phyloP scores from a whole-genome alignment of 2,329 filamentous ascomycete genomes.

The Fusarium liriodendri region DNA sequence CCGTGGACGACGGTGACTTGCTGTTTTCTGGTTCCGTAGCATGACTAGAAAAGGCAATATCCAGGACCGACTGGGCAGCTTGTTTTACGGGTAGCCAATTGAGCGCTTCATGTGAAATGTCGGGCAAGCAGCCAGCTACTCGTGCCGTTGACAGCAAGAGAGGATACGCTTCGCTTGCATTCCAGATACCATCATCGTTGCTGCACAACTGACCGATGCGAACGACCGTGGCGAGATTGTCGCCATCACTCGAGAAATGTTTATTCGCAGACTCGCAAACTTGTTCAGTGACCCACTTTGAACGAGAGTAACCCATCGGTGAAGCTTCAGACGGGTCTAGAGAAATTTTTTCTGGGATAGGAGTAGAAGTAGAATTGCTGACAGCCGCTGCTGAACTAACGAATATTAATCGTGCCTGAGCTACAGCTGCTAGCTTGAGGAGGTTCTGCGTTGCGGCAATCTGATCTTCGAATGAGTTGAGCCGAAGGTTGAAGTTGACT shows the following conservation, averaged over 20 bases:
- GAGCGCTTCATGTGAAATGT: constrained; percentile 45
- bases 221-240: constrained; percentile 45
- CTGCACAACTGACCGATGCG: constrained; percentile 64
- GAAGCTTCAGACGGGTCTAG: constrained; percentile 37
- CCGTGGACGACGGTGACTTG: neutral
- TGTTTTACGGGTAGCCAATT: constrained; percentile 62
- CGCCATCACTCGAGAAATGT: constrained; percentile 3
- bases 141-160: constrained; percentile 60
- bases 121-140: constrained; percentile 51
- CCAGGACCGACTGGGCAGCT: constrained; percentile 54
- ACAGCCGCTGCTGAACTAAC: constrained; percentile 63
- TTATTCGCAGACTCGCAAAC: constrained; percentile 52
- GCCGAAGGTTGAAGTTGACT: constrained; percentile 66
- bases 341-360: constrained; percentile 48
- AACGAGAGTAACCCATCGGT: constrained; percentile 57
- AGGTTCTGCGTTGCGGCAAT: constrained; percentile 59
- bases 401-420: constrained; percentile 55
- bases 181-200: constrained; percentile 63
- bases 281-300: constrained; percentile 54
- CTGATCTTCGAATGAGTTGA: constrained; percentile 62
- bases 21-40: too few species aligned
- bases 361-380: constrained; percentile 44
- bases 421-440: constrained; percentile 47
- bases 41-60: constrained; percentile 40
- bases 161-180: constrained; percentile 62